Evolutionary conservation across 495 filamentous ascomycete genomes (phyloP).

Genomic region (Penicillium fimorum): DNA sequence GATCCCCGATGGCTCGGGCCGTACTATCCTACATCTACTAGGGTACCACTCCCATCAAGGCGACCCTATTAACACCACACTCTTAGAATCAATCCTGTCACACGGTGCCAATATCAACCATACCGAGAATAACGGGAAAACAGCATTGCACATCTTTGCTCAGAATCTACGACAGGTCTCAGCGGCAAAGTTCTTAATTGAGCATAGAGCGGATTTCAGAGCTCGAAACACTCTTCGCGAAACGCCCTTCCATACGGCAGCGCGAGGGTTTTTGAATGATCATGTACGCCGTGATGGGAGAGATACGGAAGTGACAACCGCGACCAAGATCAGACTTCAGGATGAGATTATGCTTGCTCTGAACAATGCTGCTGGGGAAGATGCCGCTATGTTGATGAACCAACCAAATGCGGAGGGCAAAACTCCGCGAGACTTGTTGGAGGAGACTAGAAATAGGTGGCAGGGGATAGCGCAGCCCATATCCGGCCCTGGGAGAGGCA

Average conservation of each 20-base stretch:
- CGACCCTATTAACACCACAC: slow-evolving; percentile 10
- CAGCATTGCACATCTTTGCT: slow-evolving; percentile 13
- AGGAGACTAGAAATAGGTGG: slow-evolving; percentile 15
- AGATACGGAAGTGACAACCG: slow-evolving; percentile 7
- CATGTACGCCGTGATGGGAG: slow-evolving; percentile 9
- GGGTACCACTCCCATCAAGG: slow-evolving; percentile 6
- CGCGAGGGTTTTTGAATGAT: slow-evolving; percentile 1
- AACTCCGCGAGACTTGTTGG: slow-evolving; percentile 11
- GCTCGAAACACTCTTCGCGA: slow-evolving; percentile 1
- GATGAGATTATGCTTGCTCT: slow-evolving; percentile 4
- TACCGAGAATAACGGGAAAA: slow-evolving; percentile 13
- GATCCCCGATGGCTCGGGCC: slow-evolving; percentile 2
- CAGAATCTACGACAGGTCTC: slow-evolving; percentile 12
- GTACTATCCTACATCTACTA: slow-evolving; percentile 11
- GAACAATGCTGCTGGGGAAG: slow-evolving; percentile 12
- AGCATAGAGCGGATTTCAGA: slow-evolving; percentile 9
- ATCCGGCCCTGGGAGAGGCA: too few relatives aligned
- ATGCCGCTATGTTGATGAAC: slow-evolving; percentile 13
- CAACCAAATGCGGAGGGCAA: slow-evolving; percentile 15
- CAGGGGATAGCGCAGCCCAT: background rate
- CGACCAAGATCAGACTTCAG: slow-evolving; percentile 3
- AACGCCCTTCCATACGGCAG: slow-evolving; percentile 3
- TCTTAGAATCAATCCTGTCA: slow-evolving; percentile 12
- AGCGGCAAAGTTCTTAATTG: slow-evolving; percentile 13
- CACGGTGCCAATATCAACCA: slow-evolving; percentile 20